Evolutionary conservation across 2,329 filamentous ascomycete species (phyloP), one percentile per base, ranked within the genome.

Genomic region (Paraphoma chrysanthemicola): DNA sequence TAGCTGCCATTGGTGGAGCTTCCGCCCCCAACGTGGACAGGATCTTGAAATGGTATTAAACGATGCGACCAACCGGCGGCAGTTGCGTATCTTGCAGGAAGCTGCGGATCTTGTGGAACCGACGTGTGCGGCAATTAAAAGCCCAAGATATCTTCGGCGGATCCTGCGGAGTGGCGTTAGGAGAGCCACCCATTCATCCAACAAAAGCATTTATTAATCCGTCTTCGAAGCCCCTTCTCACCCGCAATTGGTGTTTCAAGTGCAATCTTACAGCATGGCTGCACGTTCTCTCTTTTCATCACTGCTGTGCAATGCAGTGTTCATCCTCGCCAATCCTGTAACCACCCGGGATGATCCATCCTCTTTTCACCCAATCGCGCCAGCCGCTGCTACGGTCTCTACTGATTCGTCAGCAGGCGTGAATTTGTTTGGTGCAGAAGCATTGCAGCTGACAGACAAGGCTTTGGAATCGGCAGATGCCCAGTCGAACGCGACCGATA

Each of bases 371-470:
- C 33, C 10, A 36, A 36, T 36, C 33, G 33, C 33, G 3, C 33
- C 33, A 36, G 33, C 33, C 14, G 33, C 33, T 36, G 14, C 52
- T 4, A 62, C 38, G 1, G 53, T 64, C n/a, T 46, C 62, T 17
- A 12, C 48, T 30, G 6, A 49, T 6, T 57, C 57, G 12, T 30
- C 56, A 44, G 58, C 60, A 6, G 58, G 60, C 16, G 54, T 47
- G 10, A 31, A 51, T 11, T 39, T 65, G 3, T 60, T 65, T 31
- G 44, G 49, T 3, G 42, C 17, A 6, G 64, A 67, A 46, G 44
- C 53, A 46, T n/a, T 60, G 10, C 64, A 67, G 49, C 31, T 67
- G 29, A 67, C 62, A 11, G 53, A 67, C 12, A 49, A 38, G 6
- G 53, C 54, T 1, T 29, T 63, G 36, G 43, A 51, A 12, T 17